Evolutionary conservation across 2,329 filamentous ascomycete species (phyloP).

Genomic region (Fusarium marasasianum): DNA sequence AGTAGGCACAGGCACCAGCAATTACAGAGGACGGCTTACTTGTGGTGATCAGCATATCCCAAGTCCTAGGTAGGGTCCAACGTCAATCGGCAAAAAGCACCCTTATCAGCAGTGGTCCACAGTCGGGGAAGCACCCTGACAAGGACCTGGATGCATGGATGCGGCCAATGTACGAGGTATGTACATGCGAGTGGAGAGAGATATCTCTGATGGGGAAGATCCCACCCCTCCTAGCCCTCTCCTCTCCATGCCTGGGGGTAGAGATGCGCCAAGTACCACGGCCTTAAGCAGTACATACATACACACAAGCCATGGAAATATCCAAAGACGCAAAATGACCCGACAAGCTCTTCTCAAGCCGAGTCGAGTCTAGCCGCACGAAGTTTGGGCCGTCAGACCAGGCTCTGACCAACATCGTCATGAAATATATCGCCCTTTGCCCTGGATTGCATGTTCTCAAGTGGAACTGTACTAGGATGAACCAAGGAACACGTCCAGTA

Average conservation of each 20-base stretch:
- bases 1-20: not conserved
- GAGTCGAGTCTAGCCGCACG: not conserved
- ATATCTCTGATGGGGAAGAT: constrained; percentile 23
- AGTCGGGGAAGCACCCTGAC: constrained; percentile 31
- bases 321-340: constrained; percentile 12
- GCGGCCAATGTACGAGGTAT: constrained; percentile 11
- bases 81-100: constrained; percentile 4
- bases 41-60: constrained; percentile 7
- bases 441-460: not conserved
- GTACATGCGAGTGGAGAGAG: constrained; percentile 18
- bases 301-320: constrained; percentile 1
- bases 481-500: constrained; percentile 2
- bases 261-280: constrained; percentile 5
- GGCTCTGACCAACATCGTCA: not conserved
- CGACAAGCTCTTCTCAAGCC: not conserved
- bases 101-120: constrained; percentile 23
- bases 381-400: constrained; percentile 2
- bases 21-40: not conserved
- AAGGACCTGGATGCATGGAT: not conserved
- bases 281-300: not conserved
- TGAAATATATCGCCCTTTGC: constrained; percentile 9
- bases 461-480: constrained; percentile 1
- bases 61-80: constrained; percentile 23
- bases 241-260: constrained; percentile 10
- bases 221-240: constrained; percentile 24